Conservation (phyloP, 192 early-diverging fungal species). For the Coemansia sp. region DNA sequence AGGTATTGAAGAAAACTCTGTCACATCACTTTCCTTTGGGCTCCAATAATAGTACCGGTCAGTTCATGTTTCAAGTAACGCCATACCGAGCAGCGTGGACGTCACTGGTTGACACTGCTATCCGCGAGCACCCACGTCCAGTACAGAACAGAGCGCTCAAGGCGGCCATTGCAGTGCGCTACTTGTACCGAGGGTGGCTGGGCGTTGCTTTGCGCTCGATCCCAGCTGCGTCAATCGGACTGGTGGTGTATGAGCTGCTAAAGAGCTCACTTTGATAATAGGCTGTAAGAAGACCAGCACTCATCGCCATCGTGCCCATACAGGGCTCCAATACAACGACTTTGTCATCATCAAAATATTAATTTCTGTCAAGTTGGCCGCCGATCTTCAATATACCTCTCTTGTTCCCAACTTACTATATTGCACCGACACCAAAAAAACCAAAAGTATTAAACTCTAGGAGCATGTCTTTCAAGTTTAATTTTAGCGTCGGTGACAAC, state of each 20-base stretch:
- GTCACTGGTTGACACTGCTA: conserved; percentile 34
- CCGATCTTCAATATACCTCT: not conserved
- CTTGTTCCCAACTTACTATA: not conserved
- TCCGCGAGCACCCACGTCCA: conserved; percentile 36
- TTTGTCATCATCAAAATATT: too few relatives aligned
- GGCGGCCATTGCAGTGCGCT: conserved; percentile 23
- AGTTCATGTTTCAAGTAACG: conserved; percentile 1
- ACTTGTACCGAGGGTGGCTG: conserved; percentile 49
- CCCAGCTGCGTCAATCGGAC: conserved; percentile 43
- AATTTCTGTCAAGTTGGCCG: too few relatives aligned
- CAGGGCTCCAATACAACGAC: not conserved
- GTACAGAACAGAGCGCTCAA: conserved; percentile 18
- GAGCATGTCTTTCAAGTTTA: conserved; percentile 51
- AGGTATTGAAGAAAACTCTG: conserved; percentile 38
- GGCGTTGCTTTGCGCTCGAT: conserved; percentile 51
- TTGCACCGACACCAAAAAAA: not conserved
- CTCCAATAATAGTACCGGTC: not conserved
- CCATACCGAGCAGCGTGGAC: conserved; percentile 43
- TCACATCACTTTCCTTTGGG: conserved; percentile 27
- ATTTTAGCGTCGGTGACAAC: conserved; percentile 39
- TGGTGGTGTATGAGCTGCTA: conserved; percentile 45
- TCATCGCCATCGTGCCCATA: not conserved
- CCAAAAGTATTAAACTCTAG: not conserved
- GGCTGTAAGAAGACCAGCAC: too few relatives aligned
- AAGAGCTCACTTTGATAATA: conserved; percentile 20